Evolutionary conservation across 352 stramenopile species (phyloP).

Genomic region (Globisporangium yorkense): DNA sequence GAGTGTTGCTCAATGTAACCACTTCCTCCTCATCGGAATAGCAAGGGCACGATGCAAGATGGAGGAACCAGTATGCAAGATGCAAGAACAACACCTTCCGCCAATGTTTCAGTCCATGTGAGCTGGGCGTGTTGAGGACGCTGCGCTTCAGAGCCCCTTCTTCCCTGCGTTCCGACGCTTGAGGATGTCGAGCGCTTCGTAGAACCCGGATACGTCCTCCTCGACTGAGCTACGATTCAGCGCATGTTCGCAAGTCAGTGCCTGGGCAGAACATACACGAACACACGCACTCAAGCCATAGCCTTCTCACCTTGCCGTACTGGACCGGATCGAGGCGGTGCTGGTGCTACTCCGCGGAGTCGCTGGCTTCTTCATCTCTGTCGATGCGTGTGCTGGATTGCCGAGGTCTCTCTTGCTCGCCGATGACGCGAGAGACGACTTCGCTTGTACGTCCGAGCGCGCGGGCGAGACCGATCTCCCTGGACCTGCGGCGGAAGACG

Average conservation of each 20-base stretch:
- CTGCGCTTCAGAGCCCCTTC: not conserved
- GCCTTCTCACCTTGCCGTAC: constrained; percentile 26
- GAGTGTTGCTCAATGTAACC: too few species aligned
- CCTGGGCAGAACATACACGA: not conserved
- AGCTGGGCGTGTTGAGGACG: not conserved
- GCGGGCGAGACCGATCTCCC: constrained; percentile 25
- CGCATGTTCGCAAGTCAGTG: constrained; percentile 2
- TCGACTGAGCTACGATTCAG: constrained; percentile 39
- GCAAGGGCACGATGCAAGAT: too few species aligned
- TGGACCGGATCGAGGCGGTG: constrained; percentile 14
- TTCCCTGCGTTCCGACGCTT: constrained; percentile 49
- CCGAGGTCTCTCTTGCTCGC: constrained; percentile 3
- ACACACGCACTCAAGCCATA: not conserved
- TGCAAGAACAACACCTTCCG: too few species aligned
- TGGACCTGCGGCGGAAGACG: not conserved
- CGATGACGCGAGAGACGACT: constrained; percentile 5
- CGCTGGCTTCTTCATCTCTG: constrained; percentile 10
- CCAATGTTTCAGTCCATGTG: too few species aligned
- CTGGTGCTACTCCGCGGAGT: not conserved
- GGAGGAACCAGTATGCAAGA: too few species aligned
- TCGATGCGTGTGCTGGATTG: not conserved
- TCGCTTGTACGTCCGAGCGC: constrained; percentile 13
- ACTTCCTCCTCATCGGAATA: too few species aligned
- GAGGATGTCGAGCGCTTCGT: constrained; percentile 69
- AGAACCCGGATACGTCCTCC: constrained; percentile 71